Evolutionary conservation across 805 yeast genomes (phyloP).

Genomic region (Yamadazyma paraphyllophila): DNA sequence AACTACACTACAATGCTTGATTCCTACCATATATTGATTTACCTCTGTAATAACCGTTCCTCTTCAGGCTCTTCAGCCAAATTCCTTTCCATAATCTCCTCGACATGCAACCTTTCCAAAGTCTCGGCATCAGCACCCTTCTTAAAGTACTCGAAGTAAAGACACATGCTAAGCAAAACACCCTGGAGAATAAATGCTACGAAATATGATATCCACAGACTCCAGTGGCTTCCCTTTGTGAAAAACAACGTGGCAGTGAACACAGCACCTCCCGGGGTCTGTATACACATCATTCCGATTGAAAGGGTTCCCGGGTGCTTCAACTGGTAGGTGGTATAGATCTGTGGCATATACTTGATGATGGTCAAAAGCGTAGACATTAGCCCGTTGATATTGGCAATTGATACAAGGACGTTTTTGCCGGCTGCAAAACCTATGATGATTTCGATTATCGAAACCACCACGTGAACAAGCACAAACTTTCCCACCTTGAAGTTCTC

Average conservation of each 20-base stretch:
- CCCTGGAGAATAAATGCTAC: conserved; percentile 71
- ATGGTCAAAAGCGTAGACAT: conserved; percentile 62
- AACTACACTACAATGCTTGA: too few relatives aligned
- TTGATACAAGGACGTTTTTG: conserved; percentile 24
- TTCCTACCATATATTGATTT: background rate
- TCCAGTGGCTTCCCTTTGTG: conserved; percentile 80
- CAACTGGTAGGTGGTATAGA: conserved; percentile 62
- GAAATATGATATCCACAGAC: conserved; percentile 79
- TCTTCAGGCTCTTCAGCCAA: background rate
- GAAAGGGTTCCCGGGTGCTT: conserved; percentile 82
- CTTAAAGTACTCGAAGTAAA: conserved; percentile 42
- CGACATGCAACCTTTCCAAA: conserved; percentile 27
- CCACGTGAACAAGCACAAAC: conserved; percentile 37
- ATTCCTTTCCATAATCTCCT: conserved; percentile 29
- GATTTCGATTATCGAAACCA: conserved; percentile 32
- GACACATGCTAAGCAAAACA: conserved; percentile 57
- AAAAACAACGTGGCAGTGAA: conserved; percentile 72
- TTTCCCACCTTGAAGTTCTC: conserved; percentile 42
- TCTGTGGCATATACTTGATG: conserved; percentile 78
- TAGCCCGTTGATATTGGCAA: conserved; percentile 64
- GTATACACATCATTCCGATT: conserved; percentile 76
- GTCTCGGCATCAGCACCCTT: conserved; percentile 15
- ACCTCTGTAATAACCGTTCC: background rate
- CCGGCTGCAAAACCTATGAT: conserved; percentile 29
- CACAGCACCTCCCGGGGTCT: conserved; percentile 84